Base-by-base conservation (phyloP, 257 asterid genomes). In the Nicotiana undulata region DNA sequence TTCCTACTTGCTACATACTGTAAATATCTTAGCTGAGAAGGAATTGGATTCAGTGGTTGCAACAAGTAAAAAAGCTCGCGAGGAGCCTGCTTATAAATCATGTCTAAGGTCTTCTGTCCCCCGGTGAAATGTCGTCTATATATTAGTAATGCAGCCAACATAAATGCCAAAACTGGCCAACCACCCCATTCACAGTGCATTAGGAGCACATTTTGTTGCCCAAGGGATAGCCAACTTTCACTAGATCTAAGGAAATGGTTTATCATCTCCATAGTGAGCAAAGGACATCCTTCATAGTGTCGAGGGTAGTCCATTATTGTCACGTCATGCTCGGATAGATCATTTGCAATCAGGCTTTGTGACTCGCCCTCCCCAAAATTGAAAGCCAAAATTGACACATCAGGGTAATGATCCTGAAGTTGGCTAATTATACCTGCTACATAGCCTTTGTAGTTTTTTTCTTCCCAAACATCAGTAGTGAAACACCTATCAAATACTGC, bases 401-500 rank as follows among this genome's bases (percentile, higher is more conserved):
- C 91, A 3, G 91, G 90, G 81, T 82, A 83, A 87, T 88, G 82
- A 13, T 87, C 90, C 12, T 79, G 86, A 32, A 93, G 92, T 74
- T 89, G 88, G 51, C 85, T 84, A 80, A 92, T 75, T n/a, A 89
- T 60, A 22, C 85, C 84, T 44, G 85, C 85, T 24, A 88, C 86
- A 49, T 88, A 86, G 37, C 37, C 85, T 75, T 81, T 84, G 66
- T 86, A 90, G 80, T 88, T 88, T 5, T 80, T 81, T 10, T 84
- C 87, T 51, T 86, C 88, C 78, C 81, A 22, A 22, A 60, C 82
- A 83, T 88, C 81, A 37, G 86, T 67, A 46, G 93, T 82, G 64
- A 92, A 92, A 86, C 98, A 88, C 88, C 93, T 87, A 83, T 90
- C 91, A 29, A 92, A 93, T 37, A 93, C 98, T 93, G 81, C 89